phyloP scores from a whole-genome alignment of 768 basidiomycete species.

The Strobilomyces echinocephalus region DNA sequence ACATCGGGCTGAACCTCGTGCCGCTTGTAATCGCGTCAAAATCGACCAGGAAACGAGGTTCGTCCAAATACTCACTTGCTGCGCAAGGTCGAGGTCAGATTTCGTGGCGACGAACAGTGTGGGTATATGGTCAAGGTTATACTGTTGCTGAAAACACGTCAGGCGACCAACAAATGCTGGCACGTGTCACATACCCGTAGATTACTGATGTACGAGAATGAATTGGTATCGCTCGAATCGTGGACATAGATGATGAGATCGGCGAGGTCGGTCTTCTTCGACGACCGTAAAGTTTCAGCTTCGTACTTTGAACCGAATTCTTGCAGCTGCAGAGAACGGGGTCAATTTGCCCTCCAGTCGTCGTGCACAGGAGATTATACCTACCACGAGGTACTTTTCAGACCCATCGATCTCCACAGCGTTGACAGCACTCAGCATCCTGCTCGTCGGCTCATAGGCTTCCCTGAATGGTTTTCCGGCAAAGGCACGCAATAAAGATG shows the following conservation, averaged over 20 bases:
- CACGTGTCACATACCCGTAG: slow-evolving; percentile 59
- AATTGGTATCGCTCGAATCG: slow-evolving; percentile 98
- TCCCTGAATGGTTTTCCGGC: slow-evolving; percentile 74
- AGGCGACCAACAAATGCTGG: slow-evolving; percentile 5
- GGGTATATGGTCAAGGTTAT: slow-evolving; percentile 90
- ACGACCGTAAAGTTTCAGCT: slow-evolving; percentile 79
- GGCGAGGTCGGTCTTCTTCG: slow-evolving; percentile 86
- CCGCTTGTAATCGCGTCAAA: slow-evolving; percentile 44
- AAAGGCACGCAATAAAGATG: slow-evolving; percentile 78
- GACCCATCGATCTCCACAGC: slow-evolving; percentile 90
- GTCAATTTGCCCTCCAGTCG: neutral
- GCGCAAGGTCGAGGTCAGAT: slow-evolving; percentile 92
- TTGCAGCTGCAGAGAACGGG: slow-evolving; percentile 61
- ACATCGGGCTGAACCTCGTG: slow-evolving; percentile 99
- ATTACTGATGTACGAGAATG: slow-evolving; percentile 97
- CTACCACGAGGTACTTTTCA: slow-evolving; percentile 93
- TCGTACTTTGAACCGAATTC: slow-evolving; percentile 98
- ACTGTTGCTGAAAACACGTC: slow-evolving; percentile 74
- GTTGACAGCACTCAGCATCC: slow-evolving; percentile 89
- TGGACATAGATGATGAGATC: slow-evolving; percentile 96
- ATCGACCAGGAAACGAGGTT: neutral
- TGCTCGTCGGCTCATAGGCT: slow-evolving; percentile 83
- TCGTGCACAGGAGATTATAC: slow-evolving; percentile 37
- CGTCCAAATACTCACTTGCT: slow-evolving; percentile 57
- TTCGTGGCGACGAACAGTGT: slow-evolving; percentile 98